Base-by-base conservation (phyloP, 1,284 basidiomycete species). In the Marasmius tenuissimus region DNA sequence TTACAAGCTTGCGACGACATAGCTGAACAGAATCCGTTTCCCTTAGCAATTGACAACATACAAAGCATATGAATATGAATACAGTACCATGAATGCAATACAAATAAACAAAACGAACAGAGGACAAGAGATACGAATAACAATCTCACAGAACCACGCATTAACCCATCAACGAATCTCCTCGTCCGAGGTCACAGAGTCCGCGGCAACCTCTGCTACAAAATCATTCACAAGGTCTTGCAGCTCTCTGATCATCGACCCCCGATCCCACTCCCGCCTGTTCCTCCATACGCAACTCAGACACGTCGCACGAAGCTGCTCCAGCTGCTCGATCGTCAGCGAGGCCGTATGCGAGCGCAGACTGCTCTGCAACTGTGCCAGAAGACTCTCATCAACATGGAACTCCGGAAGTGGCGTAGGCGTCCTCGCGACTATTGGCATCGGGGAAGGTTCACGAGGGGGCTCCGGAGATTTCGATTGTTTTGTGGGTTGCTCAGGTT, bases 281-380 rank as follows among this genome's bases (percentile, higher is more conserved):
- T 87, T 86, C 18, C 85, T 79, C 95, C 96, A 98, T 18, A 98
- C 83, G 38, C 81, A 80, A 57, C 89, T 87, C 50, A 96, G 85
- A 66, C 88, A 91, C 1, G 85, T 87, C 4, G 97, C 96, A 3
- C 97, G 87, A 6, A 98, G 81, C 72, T 98, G 95, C 71, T 98
- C 96, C 2, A 99, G 84, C 72, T 98, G 89, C 70, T 99, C 97
- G 51, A 98, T 82, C 27, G 80, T 92, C 49, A 96, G 77, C 0
- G 70, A 69, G 1, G 67, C 73, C 0, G 94, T 96, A 51, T 72
- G 71, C 22, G 82, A 76, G 37, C 76, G 76, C 35, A 93, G 72
- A 58, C 78, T 74, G 11, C 70, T 59, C 61, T 78, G 73, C 0
- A 94, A 77, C 20, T 81, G 70, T 0, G 66, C 67, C 7, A 93